Evolutionary conservation across 2,329 filamentous ascomycete species (phyloP).

Genomic region (Fusarium pilosicola): DNA sequence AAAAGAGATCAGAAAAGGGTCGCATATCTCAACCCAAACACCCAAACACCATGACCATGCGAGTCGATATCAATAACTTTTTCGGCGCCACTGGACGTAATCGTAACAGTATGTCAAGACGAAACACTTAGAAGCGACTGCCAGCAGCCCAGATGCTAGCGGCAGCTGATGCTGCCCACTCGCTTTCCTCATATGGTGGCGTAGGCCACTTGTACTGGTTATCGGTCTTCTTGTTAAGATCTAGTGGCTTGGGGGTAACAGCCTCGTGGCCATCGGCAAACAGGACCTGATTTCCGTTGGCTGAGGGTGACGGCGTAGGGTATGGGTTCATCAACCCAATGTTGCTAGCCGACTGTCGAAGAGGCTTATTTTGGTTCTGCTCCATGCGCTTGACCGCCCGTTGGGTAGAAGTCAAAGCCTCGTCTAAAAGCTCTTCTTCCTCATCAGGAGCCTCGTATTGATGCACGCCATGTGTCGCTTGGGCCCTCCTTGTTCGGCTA

Average conservation of each 20-base stretch:
- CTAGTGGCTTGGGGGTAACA: constrained; percentile 75
- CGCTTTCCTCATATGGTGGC: constrained; percentile 91
- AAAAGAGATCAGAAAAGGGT: constrained; percentile 28
- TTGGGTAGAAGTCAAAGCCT: constrained; percentile 82
- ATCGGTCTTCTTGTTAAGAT: constrained; percentile 69
- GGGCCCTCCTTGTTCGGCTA: constrained; percentile 80
- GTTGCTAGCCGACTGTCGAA: constrained; percentile 73
- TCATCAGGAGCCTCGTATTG: constrained; percentile 96
- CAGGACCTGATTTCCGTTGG: constrained; percentile 79
- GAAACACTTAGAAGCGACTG: constrained; percentile 63
- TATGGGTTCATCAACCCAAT: constrained; percentile 68
- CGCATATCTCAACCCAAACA: constrained; percentile 40
- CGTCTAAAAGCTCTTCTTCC: constrained; percentile 94
- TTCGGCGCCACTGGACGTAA: constrained; percentile 42
- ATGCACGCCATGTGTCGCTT: constrained; percentile 77
- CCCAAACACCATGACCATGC: constrained; percentile 46
- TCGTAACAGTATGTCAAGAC: constrained; percentile 26
- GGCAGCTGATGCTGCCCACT: constrained; percentile 87
- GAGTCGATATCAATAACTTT: constrained; percentile 42
- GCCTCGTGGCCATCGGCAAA: constrained; percentile 75
- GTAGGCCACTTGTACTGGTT: constrained; percentile 85
- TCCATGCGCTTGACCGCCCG: constrained; percentile 78
- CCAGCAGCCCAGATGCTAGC: constrained; percentile 83
- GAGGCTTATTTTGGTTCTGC: constrained; percentile 52
- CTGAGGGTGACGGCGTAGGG: constrained; percentile 78